These are phyloP conservation scores for Alternaria sp. DNA, from an alignment of 2,329 filamentous ascomycete genomes.

Conservation along the genomic window DNA sequence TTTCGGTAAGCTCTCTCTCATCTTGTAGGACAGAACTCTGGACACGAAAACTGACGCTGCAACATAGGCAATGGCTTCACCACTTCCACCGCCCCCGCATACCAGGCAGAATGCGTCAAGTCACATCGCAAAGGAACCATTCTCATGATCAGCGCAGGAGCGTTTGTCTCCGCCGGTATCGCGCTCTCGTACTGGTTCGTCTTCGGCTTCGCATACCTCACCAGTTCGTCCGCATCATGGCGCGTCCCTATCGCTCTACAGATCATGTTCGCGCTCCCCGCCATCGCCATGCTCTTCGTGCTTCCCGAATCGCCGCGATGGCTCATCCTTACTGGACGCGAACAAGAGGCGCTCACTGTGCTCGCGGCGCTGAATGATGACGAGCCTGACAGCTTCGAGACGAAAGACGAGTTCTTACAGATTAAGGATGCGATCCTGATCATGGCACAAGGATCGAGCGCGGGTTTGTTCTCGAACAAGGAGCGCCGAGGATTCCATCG, in stretches of 20 bases:
- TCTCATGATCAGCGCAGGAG: slow-evolving; percentile 56
- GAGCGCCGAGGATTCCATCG: slow-evolving; percentile 52
- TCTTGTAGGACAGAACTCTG: background rate
- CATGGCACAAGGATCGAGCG: slow-evolving; percentile 36
- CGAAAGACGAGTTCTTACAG: slow-evolving; percentile 50
- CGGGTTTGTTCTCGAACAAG: slow-evolving; percentile 35
- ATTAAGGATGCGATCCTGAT: slow-evolving; percentile 44
- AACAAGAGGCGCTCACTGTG: slow-evolving; percentile 50
- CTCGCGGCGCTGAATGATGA: slow-evolving; percentile 41
- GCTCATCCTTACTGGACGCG: slow-evolving; percentile 62
- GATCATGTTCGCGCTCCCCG: slow-evolving; percentile 61
- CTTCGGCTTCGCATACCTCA: slow-evolving; percentile 58
- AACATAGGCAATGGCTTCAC: slow-evolving; percentile 58
- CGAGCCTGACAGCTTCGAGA: slow-evolving; percentile 32
- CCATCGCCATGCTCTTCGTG: slow-evolving; percentile 58
- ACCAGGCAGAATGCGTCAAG: slow-evolving; percentile 59
- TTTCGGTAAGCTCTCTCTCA: slow-evolving; percentile 50
- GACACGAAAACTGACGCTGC: background rate
- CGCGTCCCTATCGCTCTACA: slow-evolving; percentile 65
- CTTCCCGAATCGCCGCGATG: slow-evolving; percentile 66
- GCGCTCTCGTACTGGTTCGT: slow-evolving; percentile 61
- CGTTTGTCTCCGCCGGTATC: slow-evolving; percentile 58
- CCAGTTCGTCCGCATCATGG: slow-evolving; percentile 49
- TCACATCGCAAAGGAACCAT: slow-evolving; percentile 53
- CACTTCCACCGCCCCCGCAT: slow-evolving; percentile 59